Evolutionary conservation across 192 early-diverging fungal species (phyloP).

Genomic region (Coemansia sp.): DNA sequence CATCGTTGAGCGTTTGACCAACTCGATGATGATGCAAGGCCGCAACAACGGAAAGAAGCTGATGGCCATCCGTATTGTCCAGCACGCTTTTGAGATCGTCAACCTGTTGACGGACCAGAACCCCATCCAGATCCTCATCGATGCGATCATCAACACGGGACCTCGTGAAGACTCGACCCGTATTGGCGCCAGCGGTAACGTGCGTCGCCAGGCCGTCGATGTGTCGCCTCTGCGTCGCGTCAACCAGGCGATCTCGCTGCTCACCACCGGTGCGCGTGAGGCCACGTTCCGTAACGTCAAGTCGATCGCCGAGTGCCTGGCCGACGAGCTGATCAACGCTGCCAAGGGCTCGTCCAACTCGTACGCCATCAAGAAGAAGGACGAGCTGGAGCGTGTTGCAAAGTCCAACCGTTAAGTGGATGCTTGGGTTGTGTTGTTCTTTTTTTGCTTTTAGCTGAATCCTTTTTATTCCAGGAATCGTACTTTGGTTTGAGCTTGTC

Average conservation of each 20-base stretch:
- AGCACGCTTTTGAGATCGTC: conserved; percentile 99
- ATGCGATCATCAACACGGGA: conserved; percentile 99
- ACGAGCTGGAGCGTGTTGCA: conserved; percentile 80
- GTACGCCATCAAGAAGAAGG: conserved; percentile 99
- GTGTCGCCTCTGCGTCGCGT: conserved; percentile 97
- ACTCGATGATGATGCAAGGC: conserved; percentile 99
- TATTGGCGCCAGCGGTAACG: conserved; percentile 95
- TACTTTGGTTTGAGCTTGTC: too few species aligned
- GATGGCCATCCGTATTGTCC: conserved; percentile 97
- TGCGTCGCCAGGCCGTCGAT: conserved; percentile 99
- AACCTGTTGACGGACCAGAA: conserved; percentile 97
- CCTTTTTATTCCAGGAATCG: too few species aligned
- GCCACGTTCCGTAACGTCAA: conserved; percentile 99
- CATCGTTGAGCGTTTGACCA: conserved; percentile 96
- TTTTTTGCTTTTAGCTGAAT: neutral
- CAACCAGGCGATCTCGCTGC: conserved; percentile 91
- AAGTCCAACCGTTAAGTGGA: conserved; percentile 49
- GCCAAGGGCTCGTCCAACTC: conserved; percentile 98
- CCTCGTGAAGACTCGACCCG: conserved; percentile 99
- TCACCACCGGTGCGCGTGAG: conserved; percentile 96
- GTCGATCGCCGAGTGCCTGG: conserved; percentile 99
- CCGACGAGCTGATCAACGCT: conserved; percentile 99
- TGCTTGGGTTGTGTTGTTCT: neutral
- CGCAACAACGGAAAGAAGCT: conserved; percentile 99
- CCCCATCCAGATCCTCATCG: conserved; percentile 97